phyloP scores from a whole-genome alignment of 192 early-diverging fungal species.

The Allomyces macrogynus region DNA sequence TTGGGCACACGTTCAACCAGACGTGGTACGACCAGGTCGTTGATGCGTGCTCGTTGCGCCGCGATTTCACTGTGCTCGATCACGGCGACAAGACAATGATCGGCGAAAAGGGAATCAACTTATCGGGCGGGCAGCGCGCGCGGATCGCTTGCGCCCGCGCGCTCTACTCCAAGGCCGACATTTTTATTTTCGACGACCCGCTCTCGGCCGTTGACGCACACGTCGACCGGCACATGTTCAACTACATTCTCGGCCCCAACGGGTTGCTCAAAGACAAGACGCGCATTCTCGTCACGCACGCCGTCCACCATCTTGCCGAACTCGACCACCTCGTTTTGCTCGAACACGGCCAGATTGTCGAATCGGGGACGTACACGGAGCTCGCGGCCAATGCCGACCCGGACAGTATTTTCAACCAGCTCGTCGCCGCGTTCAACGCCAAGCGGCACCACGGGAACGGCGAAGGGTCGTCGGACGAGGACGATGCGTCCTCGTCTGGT shows the following conservation, averaged over 20 bases:
- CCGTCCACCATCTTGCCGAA: conserved; percentile 10
- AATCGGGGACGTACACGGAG: conserved; percentile 10
- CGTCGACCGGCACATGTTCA: conserved; percentile 34
- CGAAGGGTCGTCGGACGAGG: not conserved
- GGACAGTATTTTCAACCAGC: not conserved
- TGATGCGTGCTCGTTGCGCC: conserved; percentile 43
- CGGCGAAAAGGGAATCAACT: not conserved
- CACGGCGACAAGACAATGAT: conserved; percentile 40
- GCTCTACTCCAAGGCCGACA: conserved; percentile 1
- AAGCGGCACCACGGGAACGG: not conserved
- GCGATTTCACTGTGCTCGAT: conserved; percentile 39
- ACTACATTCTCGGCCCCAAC: conserved; percentile 29
- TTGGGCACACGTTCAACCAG: conserved; percentile 38
- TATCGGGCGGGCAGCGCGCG: not conserved
- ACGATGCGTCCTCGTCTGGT: not conserved
- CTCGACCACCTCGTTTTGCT: conserved; percentile 5
- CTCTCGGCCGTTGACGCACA: conserved; percentile 28
- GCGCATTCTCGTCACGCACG: conserved; percentile 18
- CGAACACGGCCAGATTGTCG: conserved; percentile 5
- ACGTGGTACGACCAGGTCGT: conserved; percentile 42
- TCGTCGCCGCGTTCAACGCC: not conserved
- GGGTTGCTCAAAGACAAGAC: conserved; percentile 32
- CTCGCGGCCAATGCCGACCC: conserved; percentile 3
- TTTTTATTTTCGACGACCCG: conserved; percentile 3
- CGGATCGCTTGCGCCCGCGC: not conserved